phyloP scores from a whole-genome alignment of 495 filamentous ascomycete species.

The Neurospora terricola region DNA sequence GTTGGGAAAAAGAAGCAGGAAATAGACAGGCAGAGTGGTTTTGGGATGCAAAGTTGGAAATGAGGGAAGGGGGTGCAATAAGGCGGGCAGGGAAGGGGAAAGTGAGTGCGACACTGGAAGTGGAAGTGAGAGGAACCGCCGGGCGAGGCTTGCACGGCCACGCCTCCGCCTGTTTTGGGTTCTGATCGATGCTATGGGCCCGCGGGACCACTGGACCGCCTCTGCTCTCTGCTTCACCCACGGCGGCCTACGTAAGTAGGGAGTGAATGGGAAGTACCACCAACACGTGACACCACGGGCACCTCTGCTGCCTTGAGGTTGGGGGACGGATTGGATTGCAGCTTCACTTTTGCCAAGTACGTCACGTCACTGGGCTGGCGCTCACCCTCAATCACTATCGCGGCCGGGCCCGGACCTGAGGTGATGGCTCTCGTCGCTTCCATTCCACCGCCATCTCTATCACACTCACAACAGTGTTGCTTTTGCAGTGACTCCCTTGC shows the following conservation, averaged over 20 bases:
- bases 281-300: background rate
- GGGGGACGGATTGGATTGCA: background rate
- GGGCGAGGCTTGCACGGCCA: background rate
- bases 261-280: background rate
- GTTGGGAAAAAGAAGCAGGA: conserved; percentile 17
- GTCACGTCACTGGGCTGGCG: background rate
- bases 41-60: conserved; percentile 30
- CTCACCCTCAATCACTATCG: background rate
- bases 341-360: background rate
- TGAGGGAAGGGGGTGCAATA: conserved; percentile 28
- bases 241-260: background rate
- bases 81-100: conserved; percentile 20
- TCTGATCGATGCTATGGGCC: background rate
- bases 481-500: background rate
- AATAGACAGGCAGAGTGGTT: conserved; percentile 17
- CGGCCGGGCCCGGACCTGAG: background rate
- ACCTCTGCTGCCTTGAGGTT: background rate
- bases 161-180: background rate
- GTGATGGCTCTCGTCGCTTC: background rate
- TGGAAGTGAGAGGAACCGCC: background rate
- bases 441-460: background rate
- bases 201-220: background rate
- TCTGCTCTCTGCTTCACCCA: background rate
- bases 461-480: background rate
- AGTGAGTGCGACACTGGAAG: conserved; percentile 1